These are phyloP conservation scores for fission yeast (Schizosaccharomyces pombe) DNA, from an alignment of 805 yeast genomes.

Conservation along the genomic window DNA sequence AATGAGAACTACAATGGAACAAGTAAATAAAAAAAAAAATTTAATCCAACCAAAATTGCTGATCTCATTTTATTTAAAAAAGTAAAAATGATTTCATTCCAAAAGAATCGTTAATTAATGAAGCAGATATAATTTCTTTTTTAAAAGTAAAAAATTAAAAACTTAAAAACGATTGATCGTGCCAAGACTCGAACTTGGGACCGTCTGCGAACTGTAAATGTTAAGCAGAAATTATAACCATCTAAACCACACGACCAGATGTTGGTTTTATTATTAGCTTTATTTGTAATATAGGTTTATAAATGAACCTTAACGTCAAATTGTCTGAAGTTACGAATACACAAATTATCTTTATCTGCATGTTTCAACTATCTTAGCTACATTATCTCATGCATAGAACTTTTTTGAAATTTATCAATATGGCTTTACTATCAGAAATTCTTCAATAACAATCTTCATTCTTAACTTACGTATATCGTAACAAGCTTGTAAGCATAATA, in stretches of 20 bases:
- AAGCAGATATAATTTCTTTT: not conserved
- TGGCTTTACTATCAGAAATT: not conserved
- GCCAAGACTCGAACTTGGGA: conserved; percentile 3
- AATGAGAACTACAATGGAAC: too few relatives aligned
- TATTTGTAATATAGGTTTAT: too few relatives aligned
- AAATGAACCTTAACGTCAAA: not conserved
- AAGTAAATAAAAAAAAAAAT: too few relatives aligned
- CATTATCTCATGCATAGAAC: not conserved
- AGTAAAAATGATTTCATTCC: too few relatives aligned
- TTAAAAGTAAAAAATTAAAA: not conserved
- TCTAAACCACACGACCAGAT: not conserved
- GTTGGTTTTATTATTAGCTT: not conserved
- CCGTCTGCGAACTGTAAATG: not conserved
- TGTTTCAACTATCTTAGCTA: not conserved
- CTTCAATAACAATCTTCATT: not conserved
- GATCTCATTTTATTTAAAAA: too few relatives aligned
- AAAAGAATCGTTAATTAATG: not conserved
- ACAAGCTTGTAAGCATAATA: not conserved
- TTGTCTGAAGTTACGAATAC: not conserved
- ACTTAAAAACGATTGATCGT: not conserved
- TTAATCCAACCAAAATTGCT: too few relatives aligned
- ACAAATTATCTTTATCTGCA: not conserved
- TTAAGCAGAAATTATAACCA: conserved; percentile 1
- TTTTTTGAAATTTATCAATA: too few relatives aligned
- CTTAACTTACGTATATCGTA: not conserved